These are phyloP conservation scores for Euphorbia pulcherrima DNA, from an alignment of 345 rosid genomes.

Conservation along the genomic window DNA sequence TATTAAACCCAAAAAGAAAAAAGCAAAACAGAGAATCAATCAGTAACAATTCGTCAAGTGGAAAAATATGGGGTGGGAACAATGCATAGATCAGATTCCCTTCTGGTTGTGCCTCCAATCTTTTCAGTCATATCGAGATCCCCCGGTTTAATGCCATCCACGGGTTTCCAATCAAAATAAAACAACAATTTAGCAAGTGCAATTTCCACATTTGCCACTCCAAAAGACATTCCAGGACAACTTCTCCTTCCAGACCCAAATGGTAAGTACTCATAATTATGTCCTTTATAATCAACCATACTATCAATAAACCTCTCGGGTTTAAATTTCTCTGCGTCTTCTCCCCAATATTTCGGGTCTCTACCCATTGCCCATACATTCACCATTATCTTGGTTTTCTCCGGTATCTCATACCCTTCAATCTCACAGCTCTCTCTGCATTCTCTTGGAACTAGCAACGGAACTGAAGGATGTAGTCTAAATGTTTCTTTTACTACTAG, in stretches of 20 bases:
- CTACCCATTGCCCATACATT: constrained; percentile 16
- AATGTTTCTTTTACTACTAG: constrained; percentile 6
- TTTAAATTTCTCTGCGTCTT: constrained; percentile 9
- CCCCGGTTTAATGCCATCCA: background rate
- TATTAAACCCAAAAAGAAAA: too few species aligned
- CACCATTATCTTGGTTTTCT: background rate
- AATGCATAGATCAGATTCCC: background rate
- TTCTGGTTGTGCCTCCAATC: background rate
- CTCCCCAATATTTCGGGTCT: background rate
- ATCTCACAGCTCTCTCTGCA: constrained; percentile 6
- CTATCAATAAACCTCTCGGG: constrained; percentile 12
- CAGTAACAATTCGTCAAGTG: too few species aligned
- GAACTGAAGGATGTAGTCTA: constrained; percentile 10
- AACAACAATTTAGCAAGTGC: background rate
- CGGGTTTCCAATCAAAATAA: background rate
- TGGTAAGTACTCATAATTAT: constrained; percentile 2
- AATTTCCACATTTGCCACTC: background rate
- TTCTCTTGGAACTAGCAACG: constrained; percentile 18
- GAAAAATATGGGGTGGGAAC: background rate
- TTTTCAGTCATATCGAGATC: constrained; percentile 7
- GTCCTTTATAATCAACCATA: constrained; percentile 8
- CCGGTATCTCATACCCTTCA: background rate
- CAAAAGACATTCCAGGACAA: constrained; percentile 10
- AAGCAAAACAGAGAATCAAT: too few species aligned
- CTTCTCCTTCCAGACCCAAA: constrained; percentile 3